Base-by-base conservation (phyloP, 805 yeast species). In the Candida schatavii region DNA sequence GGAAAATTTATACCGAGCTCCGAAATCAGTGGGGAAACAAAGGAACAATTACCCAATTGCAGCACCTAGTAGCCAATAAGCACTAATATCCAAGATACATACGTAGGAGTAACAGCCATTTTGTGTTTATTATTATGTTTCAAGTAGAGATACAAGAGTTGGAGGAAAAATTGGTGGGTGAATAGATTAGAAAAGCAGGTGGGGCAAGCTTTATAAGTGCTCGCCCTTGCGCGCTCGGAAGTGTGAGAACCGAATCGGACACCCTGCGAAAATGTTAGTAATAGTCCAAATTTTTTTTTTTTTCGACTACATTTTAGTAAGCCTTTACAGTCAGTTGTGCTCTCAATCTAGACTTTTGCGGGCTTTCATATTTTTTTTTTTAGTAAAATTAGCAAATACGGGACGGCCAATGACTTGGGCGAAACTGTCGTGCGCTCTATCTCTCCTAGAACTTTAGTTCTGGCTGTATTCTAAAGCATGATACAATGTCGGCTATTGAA, bases 41-140 rank as follows among this genome's bases (percentile, higher is more conserved):
- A n/a, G n/a, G n/a, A n/a, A n/a, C n/a, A n/a, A n/a, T n/a, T n/a
- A n/a, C n/a, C n/a, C n/a, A n/a, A n/a, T n/a, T n/a, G n/a, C n/a
- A n/a, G n/a, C n/a, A n/a, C n/a, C n/a, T n/a, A n/a, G n/a, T n/a
- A n/a, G n/a, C n/a, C n/a, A n/a, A n/a, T n/a, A n/a, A n/a, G n/a
- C n/a, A n/a, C n/a, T n/a, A 29, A 29, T 29, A 14, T 6, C 14
- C 5, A 18, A 13, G 5, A n/a, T 57, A 68, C 73, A 51, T 68
- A 68, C 73, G 67, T 63, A 53, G 73, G 72, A 60, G 71, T n/a
- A n/a, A n/a, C 63, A 63, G 70, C 59, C 72, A 65, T 64, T 50
- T 55, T 45, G 29, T 22, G 17, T 38, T 23, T 14, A 11, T 36
- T 18, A 36, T 11, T n/a, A n/a, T n/a, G n/a, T n/a, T n/a, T n/a